phyloP scores from a whole-genome alignment of 208 protist genomes.

The Leishmania arabica region DNA sequence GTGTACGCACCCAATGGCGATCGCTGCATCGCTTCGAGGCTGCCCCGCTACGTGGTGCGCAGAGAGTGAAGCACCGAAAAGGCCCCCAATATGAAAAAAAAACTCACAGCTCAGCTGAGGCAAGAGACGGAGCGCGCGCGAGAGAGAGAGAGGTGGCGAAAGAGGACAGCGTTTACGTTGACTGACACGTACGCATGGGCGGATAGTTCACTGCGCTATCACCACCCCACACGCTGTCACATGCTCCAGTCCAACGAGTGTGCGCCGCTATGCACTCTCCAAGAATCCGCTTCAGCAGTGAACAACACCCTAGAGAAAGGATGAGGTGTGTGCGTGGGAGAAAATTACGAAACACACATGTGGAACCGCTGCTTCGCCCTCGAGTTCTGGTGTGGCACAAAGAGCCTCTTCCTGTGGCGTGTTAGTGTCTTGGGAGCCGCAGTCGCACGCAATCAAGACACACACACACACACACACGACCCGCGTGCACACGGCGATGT shows the following conservation, averaged over 20 bases:
- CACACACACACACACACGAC: background rate
- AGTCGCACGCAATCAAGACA: background rate
- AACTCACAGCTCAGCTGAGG: background rate
- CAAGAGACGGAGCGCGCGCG: too few relatives aligned
- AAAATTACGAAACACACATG: background rate
- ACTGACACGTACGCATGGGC: background rate
- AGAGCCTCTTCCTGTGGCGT: background rate
- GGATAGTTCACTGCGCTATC: background rate
- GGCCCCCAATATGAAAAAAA: background rate
- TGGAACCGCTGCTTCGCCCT: background rate
- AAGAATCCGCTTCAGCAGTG: background rate
- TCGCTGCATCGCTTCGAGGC: constrained; percentile 9
- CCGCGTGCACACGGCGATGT: background rate
- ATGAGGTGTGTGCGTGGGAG: background rate
- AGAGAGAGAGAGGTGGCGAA: background rate
- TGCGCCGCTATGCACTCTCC: background rate
- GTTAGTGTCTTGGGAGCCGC: too few relatives aligned
- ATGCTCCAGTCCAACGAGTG: background rate
- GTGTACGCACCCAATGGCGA: background rate
- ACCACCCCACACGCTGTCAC: background rate
- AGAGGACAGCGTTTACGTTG: background rate
- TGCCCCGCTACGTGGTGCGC: background rate
- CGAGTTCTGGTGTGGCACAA: background rate
- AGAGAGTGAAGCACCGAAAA: background rate
- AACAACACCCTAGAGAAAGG: background rate